Base-by-base conservation (phyloP, 2,329 filamentous ascomycete species). In the Tolypocladium pustulatum region DNA sequence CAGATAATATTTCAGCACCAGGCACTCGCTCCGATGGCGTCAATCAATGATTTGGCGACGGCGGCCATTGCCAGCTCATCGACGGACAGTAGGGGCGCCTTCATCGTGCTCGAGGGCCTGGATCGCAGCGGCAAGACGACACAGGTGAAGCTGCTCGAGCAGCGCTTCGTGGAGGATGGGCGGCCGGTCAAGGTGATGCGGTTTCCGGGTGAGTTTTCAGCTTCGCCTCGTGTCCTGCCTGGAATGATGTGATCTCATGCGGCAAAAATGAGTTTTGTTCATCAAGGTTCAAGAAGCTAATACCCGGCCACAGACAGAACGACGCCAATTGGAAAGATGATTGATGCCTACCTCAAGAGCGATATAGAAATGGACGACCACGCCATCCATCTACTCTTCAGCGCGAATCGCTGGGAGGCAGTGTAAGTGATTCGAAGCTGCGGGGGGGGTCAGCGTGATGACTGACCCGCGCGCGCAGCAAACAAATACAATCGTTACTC, bases 91-190 rank as follows among this genome's bases (percentile, higher is more conserved):
- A 49, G 87, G 54, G 91, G 91, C 54, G 84, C 86, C 15, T 82
- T 97, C 37, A 83, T 96, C 57, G 88, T 93, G 5, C 84, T 96
- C 58, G 92, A 97, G 76, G 92, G 92, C 2, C 79, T 97, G 61
- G 92, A 97, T 68, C 85, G 91, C 63, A 91, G 91, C 51, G 92
- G 92, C 58, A 97, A 97, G 80, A 93, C 91, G 27, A 96, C 91
- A 38, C 92, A 96, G 80, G 92, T 90, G 65, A 81, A 86, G 66
- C 75, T 85, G 53, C 77, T 97, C 56, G 79, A 81, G 72, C 72
- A 81, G 72, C 69, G 76, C 27, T 78, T 83, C 59, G 71, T 77
- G 8, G 76, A 78, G 64, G 72, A 74, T 57, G 81, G 81, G 6
- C 69, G 71, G 59, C 72, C 73, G 51, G 81, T 82, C 54, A 75